Evolutionary conservation across 805 yeast species (phyloP), one percentile per base, ranked within the genome.

Genomic region (Metschnikowia bowlesiae): DNA sequence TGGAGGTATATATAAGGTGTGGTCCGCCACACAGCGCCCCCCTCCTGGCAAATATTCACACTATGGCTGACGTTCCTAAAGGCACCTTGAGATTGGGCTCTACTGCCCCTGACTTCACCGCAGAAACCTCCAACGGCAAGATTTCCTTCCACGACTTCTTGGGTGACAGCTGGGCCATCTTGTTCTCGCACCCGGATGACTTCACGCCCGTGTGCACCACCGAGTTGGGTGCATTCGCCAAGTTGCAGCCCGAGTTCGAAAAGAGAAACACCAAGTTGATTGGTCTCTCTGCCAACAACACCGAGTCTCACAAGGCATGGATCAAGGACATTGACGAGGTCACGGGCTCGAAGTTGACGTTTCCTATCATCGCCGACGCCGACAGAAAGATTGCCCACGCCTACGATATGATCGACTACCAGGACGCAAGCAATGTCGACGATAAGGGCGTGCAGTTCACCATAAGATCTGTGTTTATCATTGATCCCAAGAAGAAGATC

Each of bases 181-280:
- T 90, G 64, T 90, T 90, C 74, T 87, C 96, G 28, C 97, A 90
- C 71, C 97, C 97, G 55, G 96, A 90, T 49, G 97, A 90, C 70
- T 91, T 89, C 79, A 90, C 97, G 16, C 97, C 97, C 44, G 96
- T 90, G 49, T 90, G 97, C 73, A 91, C 97, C 64, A 90, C 97
- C 50, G 97, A 90, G 76, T 79, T 90, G 65, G 96, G 97, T 60
- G 96, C 96, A 18, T 91, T 90, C 63, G 90, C 96, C 56, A 80
- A 83, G 62, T 81, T 89, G 72, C 87, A 89, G 75, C 89, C 90
- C 49, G 96, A 90, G 70, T 90, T 90, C 63, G 83, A 84, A 65
- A 77, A 85, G 72, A 83, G 97, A 78, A 82, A 82, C 65, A 87
- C 85, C 67, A 89, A 90, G 76, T 79, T 90, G 70, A 86, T 90